Evolutionary conservation across 163 green algal species (phyloP).

Genomic region (Picocystis sp.): DNA sequence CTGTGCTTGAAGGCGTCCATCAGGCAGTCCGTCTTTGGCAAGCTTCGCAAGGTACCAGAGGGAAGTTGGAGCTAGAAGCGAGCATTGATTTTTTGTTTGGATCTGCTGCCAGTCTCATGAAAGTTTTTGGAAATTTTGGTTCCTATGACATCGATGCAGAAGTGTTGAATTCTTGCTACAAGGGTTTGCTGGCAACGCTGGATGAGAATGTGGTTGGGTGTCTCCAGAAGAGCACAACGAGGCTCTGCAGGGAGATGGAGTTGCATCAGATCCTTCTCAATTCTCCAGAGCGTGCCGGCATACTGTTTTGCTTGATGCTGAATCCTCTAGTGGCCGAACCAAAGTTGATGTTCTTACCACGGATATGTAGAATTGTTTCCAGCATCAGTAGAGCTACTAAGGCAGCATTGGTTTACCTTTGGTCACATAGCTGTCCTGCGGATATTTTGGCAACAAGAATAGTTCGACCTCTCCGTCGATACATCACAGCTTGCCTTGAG

Average conservation of each 20-base stretch:
- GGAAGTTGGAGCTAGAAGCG: too few relatives aligned
- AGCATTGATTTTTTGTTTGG: too few relatives aligned
- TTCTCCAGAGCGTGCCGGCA: conserved; percentile 1
- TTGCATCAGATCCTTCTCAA: neutral
- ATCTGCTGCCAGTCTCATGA: too few relatives aligned
- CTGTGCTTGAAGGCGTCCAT: neutral
- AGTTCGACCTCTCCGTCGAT: conserved; percentile 7
- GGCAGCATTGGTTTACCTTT: neutral
- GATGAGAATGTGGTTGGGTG: conserved; percentile 1
- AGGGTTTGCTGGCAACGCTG: conserved; percentile 3
- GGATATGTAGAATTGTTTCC: conserved; percentile 4
- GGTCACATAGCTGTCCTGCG: neutral
- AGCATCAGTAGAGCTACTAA: neutral
- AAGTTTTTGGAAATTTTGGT: conserved; percentile 1
- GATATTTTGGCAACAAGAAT: conserved; percentile 1
- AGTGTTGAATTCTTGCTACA: conserved; percentile 2
- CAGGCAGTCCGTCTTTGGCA: too few relatives aligned
- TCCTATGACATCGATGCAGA: conserved; percentile 1
- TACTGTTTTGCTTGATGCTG: conserved; percentile 1
- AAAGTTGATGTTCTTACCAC: conserved; percentile 4
- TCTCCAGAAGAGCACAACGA: conserved; percentile 1
- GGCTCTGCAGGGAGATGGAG: neutral
- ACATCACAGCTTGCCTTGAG: conserved; percentile 5
- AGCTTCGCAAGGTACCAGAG: too few relatives aligned
- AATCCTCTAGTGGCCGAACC: conserved; percentile 3